Evolutionary conservation across 139 green algal species (phyloP).

Genomic region (Volvox africanus): DNA sequence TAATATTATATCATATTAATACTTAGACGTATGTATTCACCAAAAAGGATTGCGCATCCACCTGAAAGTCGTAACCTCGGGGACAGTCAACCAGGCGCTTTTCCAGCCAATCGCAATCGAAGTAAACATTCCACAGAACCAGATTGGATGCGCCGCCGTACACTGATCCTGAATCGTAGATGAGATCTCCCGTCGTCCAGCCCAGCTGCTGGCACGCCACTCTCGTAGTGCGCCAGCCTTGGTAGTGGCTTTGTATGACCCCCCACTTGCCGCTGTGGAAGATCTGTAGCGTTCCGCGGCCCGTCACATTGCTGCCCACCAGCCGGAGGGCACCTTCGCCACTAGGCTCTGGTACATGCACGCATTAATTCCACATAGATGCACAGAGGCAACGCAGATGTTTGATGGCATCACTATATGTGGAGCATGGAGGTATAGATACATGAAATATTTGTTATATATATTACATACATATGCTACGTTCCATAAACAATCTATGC

Average conservation of each 20-base stretch:
- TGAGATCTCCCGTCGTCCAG: background rate
- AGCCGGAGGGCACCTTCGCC: conserved; percentile 1
- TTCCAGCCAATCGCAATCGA: background rate
- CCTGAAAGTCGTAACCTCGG: background rate
- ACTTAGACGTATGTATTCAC: too few relatives aligned
- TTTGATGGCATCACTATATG: background rate
- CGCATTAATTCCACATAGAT: too few relatives aligned
- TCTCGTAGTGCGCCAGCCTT: background rate
- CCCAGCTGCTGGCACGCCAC: conserved; percentile 12
- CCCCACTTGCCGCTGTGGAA: background rate
- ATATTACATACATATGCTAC: too few relatives aligned
- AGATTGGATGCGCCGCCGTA: background rate
- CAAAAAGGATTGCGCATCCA: background rate
- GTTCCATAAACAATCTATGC: too few relatives aligned
- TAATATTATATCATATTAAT: too few relatives aligned
- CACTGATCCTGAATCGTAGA: background rate
- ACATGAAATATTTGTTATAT: too few relatives aligned
- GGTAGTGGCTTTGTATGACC: background rate
- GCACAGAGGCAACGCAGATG: background rate
- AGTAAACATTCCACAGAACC: background rate
- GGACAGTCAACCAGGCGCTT: background rate
- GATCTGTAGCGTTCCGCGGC: background rate
- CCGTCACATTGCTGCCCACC: background rate
- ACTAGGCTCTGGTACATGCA: background rate
- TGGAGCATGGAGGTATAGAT: background rate